These are phyloP conservation scores for Nematocida ausubeli DNA, from an alignment of 371 early-diverging fungal genomes.

Conservation along the genomic window DNA sequence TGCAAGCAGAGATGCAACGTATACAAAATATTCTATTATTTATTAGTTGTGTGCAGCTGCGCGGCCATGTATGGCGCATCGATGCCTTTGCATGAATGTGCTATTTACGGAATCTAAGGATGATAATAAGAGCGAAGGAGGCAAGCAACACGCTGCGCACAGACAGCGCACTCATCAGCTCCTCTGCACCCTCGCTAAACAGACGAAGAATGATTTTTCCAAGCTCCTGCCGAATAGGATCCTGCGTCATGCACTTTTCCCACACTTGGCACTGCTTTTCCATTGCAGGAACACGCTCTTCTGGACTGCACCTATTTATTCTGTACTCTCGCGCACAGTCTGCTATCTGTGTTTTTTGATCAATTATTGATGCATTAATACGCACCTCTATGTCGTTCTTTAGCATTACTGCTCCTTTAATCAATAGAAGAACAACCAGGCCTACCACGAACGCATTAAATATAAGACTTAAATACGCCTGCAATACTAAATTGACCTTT, in stretches of 20 bases:
- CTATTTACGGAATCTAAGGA: conserved; percentile 17
- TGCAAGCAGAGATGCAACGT: too few species aligned
- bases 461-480: conserved; percentile 58
- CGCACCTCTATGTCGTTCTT: conserved; percentile 62
- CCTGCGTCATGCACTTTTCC: conserved; percentile 74
- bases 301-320: conserved; percentile 73
- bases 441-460: conserved; percentile 56
- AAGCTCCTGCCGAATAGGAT: conserved; percentile 57
- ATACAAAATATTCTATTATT: conserved; percentile 7
- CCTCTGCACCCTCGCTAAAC: conserved; percentile 63
- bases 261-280: conserved; percentile 73
- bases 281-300: conserved; percentile 74
- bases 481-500: conserved; percentile 14
- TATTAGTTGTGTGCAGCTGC: not conserved
- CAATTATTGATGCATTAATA: conserved; percentile 28
- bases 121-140: not conserved
- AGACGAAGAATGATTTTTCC: conserved; percentile 63
- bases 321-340: conserved; percentile 72
- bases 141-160: conserved; percentile 37
- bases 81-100: not conserved
- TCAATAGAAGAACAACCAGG: conserved; percentile 46
- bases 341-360: conserved; percentile 65
- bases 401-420: conserved; percentile 53
- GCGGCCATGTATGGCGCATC: not conserved
- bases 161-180: conserved; percentile 60